Base-by-base conservation (phyloP, 2,329 filamentous ascomycete species). In the Aureobasidium sp. region DNA sequence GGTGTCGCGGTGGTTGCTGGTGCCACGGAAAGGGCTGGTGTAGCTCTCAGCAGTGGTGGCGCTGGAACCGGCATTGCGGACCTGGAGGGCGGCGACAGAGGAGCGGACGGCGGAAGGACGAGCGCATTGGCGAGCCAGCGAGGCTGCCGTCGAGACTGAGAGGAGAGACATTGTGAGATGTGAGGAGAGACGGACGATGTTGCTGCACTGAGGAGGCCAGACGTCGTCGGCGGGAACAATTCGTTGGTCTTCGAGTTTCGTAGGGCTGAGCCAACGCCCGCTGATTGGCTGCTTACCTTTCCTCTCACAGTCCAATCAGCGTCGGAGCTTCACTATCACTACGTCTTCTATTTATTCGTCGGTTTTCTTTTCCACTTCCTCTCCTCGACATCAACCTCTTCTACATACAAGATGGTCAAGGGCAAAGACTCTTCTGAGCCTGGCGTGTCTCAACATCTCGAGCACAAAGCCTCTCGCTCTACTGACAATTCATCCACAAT, bases 21-120 rank as follows among this genome's bases (percentile, higher is more conserved):
- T 65, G 59, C 72, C 71, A 59, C 72, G 72, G 78, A 87, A 87
- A 65, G 85, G 85, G 69, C 74, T 78, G 68, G 76, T 74, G 75
- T 79, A 80, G 66, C 73, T 74, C 65, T 77, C 74, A 64, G 77
- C 72, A 55, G 71, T 72, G 42, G 70, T 71, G 64, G 69, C 69
- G 65, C 71, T 68, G 52, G 62, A 63, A 36, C 62, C 67, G 47
- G 68, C 71, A 67, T 74, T 74, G 66, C 71, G 68, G 70, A 69
- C 72, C 69, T 79, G 77, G 68, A 76, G 70, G 64, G 67, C 68
- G 62, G 76, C 74, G 70, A 74, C 70, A 63, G 75, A 71, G 65
- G 76, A 75, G 70, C 77, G 75, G 67, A 77, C 71, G 66, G 76
- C 73, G 70, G 74, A 73, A 70, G 77, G 75, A 64, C 77, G 76